phyloP scores from a whole-genome alignment of 768 basidiomycete genomes.

The Boletus insuetus region DNA sequence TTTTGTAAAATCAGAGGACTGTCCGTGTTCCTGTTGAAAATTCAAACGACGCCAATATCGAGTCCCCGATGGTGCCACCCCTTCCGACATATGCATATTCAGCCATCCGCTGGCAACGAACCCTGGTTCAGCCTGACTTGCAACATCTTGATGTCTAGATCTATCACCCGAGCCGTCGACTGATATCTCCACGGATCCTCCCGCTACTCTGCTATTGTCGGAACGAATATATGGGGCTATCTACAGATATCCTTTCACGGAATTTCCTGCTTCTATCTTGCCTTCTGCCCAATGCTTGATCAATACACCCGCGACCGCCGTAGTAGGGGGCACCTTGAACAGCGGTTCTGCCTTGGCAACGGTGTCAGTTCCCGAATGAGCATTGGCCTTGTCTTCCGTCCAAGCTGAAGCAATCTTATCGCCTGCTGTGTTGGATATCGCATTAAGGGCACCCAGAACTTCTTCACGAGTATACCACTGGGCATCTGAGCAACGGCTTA shows the following conservation, averaged over 20 bases:
- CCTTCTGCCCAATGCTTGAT: constrained; percentile 79
- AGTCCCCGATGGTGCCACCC: too few relatives aligned
- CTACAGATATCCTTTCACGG: constrained; percentile 45
- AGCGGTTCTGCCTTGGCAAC: constrained; percentile 41
- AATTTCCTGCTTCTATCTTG: constrained; percentile 44
- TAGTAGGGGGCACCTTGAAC: constrained; percentile 72
- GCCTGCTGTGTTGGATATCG: constrained; percentile 29
- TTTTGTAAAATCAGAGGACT: too few relatives aligned
- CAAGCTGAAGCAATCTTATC: constrained; percentile 22
- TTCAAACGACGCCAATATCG: too few relatives aligned
- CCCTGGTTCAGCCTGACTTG: too few relatives aligned
- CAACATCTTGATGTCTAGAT: too few relatives aligned
- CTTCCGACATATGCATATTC: too few relatives aligned
- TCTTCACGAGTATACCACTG: constrained; percentile 83
- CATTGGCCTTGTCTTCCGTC: constrained; percentile 22
- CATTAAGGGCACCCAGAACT: constrained; percentile 54
- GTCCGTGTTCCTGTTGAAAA: too few relatives aligned
- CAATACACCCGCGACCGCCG: constrained; percentile 82
- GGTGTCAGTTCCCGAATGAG: constrained; percentile 13
- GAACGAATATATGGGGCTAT: background rate
- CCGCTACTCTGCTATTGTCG: too few relatives aligned
- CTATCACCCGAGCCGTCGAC: too few relatives aligned
- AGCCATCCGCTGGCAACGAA: too few relatives aligned
- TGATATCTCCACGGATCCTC: too few relatives aligned
- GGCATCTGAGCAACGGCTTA: constrained; percentile 57